A percentile compares a stretch with the other conserved stretches of the same genome.
Conservation (phyloP, 129 eudicot species). For the Daucus carota region DNA sequence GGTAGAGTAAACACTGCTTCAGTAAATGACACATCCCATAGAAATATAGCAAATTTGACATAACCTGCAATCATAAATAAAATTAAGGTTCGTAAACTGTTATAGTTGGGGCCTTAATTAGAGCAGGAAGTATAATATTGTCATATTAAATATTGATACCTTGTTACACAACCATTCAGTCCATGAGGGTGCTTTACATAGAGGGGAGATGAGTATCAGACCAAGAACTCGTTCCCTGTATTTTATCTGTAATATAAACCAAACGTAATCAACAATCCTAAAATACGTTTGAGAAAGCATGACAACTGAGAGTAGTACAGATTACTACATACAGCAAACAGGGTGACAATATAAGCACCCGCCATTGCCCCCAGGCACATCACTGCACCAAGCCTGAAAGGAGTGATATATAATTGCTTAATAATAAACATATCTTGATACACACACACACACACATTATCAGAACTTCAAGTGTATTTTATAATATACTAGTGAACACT, state of each 20-base stretch:
- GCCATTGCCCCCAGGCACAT: conserved; percentile 99
- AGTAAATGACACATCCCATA: conserved; percentile 82
- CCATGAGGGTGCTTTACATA: conserved; percentile 96
- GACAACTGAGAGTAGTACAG: neutral
- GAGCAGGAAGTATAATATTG: neutral
- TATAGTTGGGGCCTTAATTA: neutral
- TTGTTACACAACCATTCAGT: conserved; percentile 90
- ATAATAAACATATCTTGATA: no score
- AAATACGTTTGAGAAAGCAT: neutral
- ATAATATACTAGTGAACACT: neutral
- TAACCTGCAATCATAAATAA: conserved; percentile 41
- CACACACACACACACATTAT: no score
- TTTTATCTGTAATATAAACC: conserved; percentile 53
- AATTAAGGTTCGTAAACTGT: neutral
- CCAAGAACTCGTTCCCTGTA: conserved; percentile 84
- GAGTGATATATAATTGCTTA: no score
- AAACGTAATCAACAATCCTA: conserved; percentile 8
- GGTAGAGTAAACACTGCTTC: conserved; percentile 73
- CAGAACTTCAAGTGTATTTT: no score
- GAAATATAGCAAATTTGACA: conserved; percentile 83
- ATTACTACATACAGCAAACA: conserved; percentile 65
- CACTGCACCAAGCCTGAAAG: conserved; percentile 83
- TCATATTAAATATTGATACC: conserved; percentile 38
- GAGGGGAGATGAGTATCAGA: conserved; percentile 88
- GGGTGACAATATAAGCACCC: conserved; percentile 87